Conservation (phyloP, 495 filamentous ascomycete species). For the Pyrenula massariospora region DNA sequence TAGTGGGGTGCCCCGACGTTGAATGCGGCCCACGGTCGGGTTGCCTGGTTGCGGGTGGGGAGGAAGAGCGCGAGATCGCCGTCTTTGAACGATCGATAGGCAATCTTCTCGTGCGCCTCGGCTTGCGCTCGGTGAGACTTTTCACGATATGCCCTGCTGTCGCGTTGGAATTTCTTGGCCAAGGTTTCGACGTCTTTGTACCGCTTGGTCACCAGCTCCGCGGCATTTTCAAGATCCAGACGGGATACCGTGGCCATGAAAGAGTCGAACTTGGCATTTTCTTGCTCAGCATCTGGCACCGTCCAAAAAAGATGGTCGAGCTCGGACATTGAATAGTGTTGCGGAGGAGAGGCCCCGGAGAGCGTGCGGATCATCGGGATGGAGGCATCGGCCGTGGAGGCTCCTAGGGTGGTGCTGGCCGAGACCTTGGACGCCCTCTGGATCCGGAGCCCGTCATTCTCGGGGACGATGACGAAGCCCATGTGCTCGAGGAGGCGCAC, state of each 20-base stretch:
- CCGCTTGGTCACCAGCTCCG: conserved; percentile 71
- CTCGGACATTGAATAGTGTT: conserved; percentile 23
- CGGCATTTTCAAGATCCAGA: conserved; percentile 74
- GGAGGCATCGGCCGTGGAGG: conserved; percentile 48
- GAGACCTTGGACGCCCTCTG: conserved; percentile 60
- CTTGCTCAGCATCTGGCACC: conserved; percentile 43
- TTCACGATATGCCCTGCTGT: conserved; percentile 76
- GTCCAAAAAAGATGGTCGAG: conserved; percentile 64
- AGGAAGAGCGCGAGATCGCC: conserved; percentile 93
- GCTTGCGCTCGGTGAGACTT: conserved; percentile 73
- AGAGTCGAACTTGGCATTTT: conserved; percentile 56
- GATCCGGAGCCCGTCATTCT: conserved; percentile 61
- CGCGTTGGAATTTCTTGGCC: conserved; percentile 81
- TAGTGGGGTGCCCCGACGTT: conserved; percentile 95
- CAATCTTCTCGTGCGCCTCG: conserved; percentile 92
- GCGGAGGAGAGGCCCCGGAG: conserved; percentile 17
- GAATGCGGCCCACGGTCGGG: conserved; percentile 95
- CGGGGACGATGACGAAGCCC: conserved; percentile 66
- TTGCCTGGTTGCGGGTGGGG: conserved; percentile 85
- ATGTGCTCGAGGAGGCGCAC: conserved; percentile 71
- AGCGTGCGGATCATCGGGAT: conserved; percentile 29
- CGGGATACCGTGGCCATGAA: conserved; percentile 57
- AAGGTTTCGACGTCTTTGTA: conserved; percentile 83
- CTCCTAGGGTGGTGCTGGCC: conserved; percentile 43
- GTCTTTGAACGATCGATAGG: conserved; percentile 92